Percentiles rank a stretch among this genome's conserved stretches.
Conservation (phyloP, 1,139 yeast genomes). For the Pichia cactophila region DNA sequence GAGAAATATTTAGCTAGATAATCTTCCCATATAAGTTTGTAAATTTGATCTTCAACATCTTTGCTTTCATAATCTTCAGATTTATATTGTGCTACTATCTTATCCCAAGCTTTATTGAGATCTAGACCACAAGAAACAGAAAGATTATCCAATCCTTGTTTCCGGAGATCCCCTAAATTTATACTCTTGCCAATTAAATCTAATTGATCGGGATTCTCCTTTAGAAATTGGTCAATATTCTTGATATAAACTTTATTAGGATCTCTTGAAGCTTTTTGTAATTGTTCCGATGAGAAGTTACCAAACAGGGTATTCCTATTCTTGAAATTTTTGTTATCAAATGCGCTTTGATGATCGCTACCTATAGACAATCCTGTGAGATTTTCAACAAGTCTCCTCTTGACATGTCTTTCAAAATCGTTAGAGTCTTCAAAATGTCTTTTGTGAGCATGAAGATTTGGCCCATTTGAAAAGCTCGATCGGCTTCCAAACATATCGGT, state of each 20-base stretch:
- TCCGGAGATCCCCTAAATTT: constrained; percentile 5
- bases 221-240: constrained; percentile 19
- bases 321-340: not conserved
- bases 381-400: constrained; percentile 8
- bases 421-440: constrained; percentile 4
- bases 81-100: constrained; percentile 6
- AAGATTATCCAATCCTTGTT: constrained; percentile 9
- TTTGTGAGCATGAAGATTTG: not conserved
- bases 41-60: constrained; percentile 10
- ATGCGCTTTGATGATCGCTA: not conserved
- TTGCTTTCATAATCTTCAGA: constrained; percentile 2
- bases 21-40: constrained; percentile 15
- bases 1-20: constrained; percentile 17
- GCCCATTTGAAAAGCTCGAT: not conserved
- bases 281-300: constrained; percentile 7
- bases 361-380: constrained; percentile 7
- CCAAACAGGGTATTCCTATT: constrained; percentile 7
- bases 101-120: constrained; percentile 11
- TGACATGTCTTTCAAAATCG: constrained; percentile 1
- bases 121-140: constrained; percentile 11
- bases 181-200: constrained; percentile 10
- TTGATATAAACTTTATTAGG: constrained; percentile 15
- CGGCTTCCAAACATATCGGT: not conserved
- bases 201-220: constrained; percentile 19
- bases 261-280: constrained; percentile 8